phyloP scores from a whole-genome alignment of 176 grass and related monocot species.

The Miscanthus lutarioriparius region DNA sequence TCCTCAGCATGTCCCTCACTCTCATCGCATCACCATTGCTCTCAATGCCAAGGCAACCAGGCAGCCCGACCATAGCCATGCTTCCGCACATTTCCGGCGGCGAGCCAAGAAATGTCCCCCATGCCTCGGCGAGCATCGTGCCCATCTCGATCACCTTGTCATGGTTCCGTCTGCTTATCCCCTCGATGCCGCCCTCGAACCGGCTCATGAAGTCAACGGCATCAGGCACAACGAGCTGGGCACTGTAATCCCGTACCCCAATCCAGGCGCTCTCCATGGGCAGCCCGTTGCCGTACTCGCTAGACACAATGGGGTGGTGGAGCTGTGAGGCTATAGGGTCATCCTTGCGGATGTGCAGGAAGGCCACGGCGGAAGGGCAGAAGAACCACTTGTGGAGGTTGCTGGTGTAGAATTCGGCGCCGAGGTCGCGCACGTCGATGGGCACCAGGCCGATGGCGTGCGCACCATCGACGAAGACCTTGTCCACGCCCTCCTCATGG shows the following conservation, averaged over 20 bases:
- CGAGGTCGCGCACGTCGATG: conserved; percentile 77
- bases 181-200: conserved; percentile 85
- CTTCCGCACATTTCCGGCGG: conserved; percentile 79
- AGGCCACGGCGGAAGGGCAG: conserved; percentile 78
- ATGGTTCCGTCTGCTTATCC: conserved; percentile 71
- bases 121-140: conserved; percentile 73
- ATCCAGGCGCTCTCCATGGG: conserved; percentile 95
- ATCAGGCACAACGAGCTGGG: conserved; percentile 79
- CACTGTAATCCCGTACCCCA: conserved; percentile 88
- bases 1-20: conserved; percentile 64
- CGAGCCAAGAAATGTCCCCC: conserved; percentile 81
- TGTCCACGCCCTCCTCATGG: conserved; percentile 79
- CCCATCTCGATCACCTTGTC: conserved; percentile 94
- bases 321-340: conserved; percentile 42
- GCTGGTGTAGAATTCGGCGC: conserved; percentile 93
- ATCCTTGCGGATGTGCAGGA: conserved; percentile 72
- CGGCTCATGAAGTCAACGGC: conserved; percentile 71
- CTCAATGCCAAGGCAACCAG: conserved; percentile 50
- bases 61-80: conserved; percentile 94
- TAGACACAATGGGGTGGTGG: conserved; percentile 92
- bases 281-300: conserved; percentile 86
- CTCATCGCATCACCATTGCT: conserved; percentile 69
- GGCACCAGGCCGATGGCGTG: conserved; percentile 85
- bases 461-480: conserved; percentile 82
- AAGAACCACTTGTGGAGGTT: conserved; percentile 99